A percentile compares a stretch with the other conserved stretches of the same genome.
Conservation (phyloP, 1,139 yeast genomes). For the Hemisphaericaspora xylofermentans region DNA sequence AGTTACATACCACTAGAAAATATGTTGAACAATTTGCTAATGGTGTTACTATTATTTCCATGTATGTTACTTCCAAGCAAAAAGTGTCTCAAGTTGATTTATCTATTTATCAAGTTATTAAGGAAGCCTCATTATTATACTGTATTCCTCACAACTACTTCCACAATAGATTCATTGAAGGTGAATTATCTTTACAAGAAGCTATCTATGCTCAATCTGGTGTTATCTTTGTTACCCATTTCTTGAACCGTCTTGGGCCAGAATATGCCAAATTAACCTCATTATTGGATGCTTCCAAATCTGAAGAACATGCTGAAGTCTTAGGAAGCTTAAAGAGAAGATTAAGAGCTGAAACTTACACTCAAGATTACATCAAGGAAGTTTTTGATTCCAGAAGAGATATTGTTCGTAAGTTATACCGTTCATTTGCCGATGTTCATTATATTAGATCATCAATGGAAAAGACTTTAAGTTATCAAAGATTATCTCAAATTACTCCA, state of each 20-base stretch:
- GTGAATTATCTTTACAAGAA: constrained; percentile 89
- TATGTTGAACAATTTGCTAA: constrained; percentile 93
- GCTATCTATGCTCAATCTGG: constrained; percentile 93
- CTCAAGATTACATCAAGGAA: constrained; percentile 80
- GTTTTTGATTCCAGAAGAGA: constrained; percentile 70
- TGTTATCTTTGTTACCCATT: constrained; percentile 88
- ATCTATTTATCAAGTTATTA: constrained; percentile 85
- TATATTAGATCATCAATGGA: constrained; percentile 73
- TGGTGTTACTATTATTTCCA: constrained; percentile 82
- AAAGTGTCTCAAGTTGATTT: constrained; percentile 54
- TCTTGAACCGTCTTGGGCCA: constrained; percentile 89
- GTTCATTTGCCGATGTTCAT: constrained; percentile 90
- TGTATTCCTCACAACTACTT: constrained; percentile 88
- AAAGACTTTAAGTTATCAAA: constrained; percentile 86
- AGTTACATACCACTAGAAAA: constrained; percentile 80
- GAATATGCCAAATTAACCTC: constrained; percentile 74
- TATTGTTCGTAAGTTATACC: constrained; percentile 78
- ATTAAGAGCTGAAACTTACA: constrained; percentile 89
- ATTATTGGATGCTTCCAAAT: constrained; percentile 60
- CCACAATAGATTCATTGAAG: constrained; percentile 69
- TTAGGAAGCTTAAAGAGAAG: constrained; percentile 82
- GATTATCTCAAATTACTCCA: constrained; percentile 74
- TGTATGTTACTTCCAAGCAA: constrained; percentile 69
- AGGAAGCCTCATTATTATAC: constrained; percentile 90
- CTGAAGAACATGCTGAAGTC: constrained; percentile 69